Conservation (phyloP, 1,284 basidiomycete genomes). For the Apiotrichum laibachii region DNA sequence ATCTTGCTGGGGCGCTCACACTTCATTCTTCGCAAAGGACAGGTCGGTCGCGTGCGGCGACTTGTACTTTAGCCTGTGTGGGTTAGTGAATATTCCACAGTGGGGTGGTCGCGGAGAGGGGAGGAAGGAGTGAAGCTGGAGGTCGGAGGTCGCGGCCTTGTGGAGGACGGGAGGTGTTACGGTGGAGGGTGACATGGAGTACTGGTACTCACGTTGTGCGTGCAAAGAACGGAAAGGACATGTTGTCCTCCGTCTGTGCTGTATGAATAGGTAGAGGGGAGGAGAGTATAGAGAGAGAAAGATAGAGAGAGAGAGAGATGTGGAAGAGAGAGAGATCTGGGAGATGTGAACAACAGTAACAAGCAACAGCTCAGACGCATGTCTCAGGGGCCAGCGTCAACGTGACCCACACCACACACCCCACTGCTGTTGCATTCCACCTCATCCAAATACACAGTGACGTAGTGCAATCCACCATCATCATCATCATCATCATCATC, state of each 20-base stretch:
- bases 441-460: too few species aligned
- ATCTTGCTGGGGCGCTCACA: conserved; percentile 31
- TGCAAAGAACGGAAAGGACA: conserved; percentile 50
- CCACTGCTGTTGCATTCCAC: too few species aligned
- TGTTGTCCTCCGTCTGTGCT: conserved; percentile 11
- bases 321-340: background rate
- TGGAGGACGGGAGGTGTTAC: too few species aligned
- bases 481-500: too few species aligned
- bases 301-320: background rate
- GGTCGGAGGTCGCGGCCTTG: too few species aligned
- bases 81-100: background rate
- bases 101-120: too few species aligned
- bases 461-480: too few species aligned
- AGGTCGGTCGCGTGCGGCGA: conserved; percentile 51
- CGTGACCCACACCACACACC: too few species aligned
- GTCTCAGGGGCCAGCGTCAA: too few species aligned
- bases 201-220: conserved; percentile 41
- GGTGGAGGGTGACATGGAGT: background rate
- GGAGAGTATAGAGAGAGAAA: background rate
- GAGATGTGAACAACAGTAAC: background rate
- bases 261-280: too few species aligned
- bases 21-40: conserved; percentile 51
- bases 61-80: conserved; percentile 50
- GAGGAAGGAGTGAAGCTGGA: background rate
- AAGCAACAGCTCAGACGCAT: too few species aligned